Conservation (phyloP, 768 basidiomycete genomes). For the Serpula lacrymans region DNA sequence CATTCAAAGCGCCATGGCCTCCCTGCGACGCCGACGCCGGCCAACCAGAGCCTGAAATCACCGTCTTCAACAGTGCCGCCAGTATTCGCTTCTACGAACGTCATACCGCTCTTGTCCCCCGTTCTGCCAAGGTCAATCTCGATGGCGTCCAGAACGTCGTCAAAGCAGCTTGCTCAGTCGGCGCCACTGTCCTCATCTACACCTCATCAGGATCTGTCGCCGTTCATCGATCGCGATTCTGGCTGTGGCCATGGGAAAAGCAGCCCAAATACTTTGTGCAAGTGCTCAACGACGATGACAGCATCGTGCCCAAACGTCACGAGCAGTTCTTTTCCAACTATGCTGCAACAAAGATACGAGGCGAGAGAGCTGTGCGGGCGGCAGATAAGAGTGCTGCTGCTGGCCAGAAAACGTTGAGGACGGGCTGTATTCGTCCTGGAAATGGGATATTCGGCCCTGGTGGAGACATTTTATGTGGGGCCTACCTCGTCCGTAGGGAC, state of each 20-base stretch:
- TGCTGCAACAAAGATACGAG: slow-evolving; percentile 59
- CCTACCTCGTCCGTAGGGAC: slow-evolving; percentile 54
- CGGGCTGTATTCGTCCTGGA: slow-evolving; percentile 75
- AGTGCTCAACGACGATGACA: slow-evolving; percentile 59
- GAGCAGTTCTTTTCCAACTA: slow-evolving; percentile 77
- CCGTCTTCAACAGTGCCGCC: slow-evolving; percentile 75
- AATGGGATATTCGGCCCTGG: slow-evolving; percentile 76
- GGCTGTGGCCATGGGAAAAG: slow-evolving; percentile 75
- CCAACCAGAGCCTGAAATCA: slow-evolving; percentile 38
- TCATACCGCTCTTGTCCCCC: slow-evolving; percentile 42
- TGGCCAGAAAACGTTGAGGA: slow-evolving; percentile 42
- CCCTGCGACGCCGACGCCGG: slow-evolving; percentile 15
- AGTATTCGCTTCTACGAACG: slow-evolving; percentile 79
- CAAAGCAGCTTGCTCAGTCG: slow-evolving; percentile 49
- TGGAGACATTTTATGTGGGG: slow-evolving; percentile 65
- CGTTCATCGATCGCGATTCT: slow-evolving; percentile 55
- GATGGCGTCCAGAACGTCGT: slow-evolving; percentile 66
- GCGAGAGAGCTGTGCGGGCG: slow-evolving; percentile 46
- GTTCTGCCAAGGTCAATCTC: slow-evolving; percentile 63
- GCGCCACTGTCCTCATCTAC: slow-evolving; percentile 59
- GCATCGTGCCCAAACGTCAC: slow-evolving; percentile 47
- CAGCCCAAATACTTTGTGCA: slow-evolving; percentile 59
- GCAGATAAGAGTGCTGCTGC: slow-evolving; percentile 35
- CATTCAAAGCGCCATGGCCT: slow-evolving; percentile 67
- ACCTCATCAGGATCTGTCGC: slow-evolving; percentile 72